Conservation (phyloP, 306 rosid genomes). For the Myrica gale region DNA sequence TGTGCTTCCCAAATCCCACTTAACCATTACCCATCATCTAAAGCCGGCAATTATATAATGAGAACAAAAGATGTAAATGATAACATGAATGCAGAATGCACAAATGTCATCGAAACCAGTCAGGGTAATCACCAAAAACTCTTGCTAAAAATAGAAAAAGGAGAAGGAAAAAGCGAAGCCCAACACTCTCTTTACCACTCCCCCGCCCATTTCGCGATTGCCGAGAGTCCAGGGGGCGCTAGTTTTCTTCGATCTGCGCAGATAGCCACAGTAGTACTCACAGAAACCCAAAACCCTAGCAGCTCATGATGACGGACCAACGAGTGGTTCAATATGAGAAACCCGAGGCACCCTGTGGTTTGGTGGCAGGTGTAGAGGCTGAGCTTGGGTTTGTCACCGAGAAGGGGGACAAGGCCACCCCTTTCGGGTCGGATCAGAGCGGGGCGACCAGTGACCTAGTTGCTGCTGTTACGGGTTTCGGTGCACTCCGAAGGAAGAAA, state of each 20-base stretch:
- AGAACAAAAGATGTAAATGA: constrained; percentile 39
- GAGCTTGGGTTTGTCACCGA: constrained; percentile 39
- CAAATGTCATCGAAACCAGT: constrained; percentile 74
- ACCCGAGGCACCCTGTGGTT: constrained; percentile 66
- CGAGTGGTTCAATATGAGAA: constrained; percentile 36
- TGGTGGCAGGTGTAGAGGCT: constrained; percentile 59
- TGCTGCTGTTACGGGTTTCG: constrained; percentile 38
- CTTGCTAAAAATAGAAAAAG: constrained; percentile 61
- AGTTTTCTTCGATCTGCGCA: constrained; percentile 37
- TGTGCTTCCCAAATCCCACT: constrained; percentile 35
- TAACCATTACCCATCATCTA: constrained; percentile 25
- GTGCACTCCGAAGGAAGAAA: constrained; percentile 60
- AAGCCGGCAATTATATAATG: constrained; percentile 29
- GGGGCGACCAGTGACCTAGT: constrained; percentile 37
- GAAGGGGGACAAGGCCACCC: constrained; percentile 32
- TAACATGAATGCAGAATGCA: constrained; percentile 58
- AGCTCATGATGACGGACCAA: constrained; percentile 59
- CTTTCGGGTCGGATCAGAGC: constrained; percentile 46
- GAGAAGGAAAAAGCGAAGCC: constrained; percentile 16
- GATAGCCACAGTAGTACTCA: constrained; percentile 29
- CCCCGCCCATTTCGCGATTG: constrained; percentile 69
- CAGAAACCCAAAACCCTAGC: constrained; percentile 55
- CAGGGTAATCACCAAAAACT: constrained; percentile 35
- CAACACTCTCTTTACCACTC: constrained; percentile 41
- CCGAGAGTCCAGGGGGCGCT: constrained; percentile 54